These are phyloP conservation scores for Sphagnurus paluster DNA, from an alignment of 1,284 basidiomycete species.

Conservation along the genomic window DNA sequence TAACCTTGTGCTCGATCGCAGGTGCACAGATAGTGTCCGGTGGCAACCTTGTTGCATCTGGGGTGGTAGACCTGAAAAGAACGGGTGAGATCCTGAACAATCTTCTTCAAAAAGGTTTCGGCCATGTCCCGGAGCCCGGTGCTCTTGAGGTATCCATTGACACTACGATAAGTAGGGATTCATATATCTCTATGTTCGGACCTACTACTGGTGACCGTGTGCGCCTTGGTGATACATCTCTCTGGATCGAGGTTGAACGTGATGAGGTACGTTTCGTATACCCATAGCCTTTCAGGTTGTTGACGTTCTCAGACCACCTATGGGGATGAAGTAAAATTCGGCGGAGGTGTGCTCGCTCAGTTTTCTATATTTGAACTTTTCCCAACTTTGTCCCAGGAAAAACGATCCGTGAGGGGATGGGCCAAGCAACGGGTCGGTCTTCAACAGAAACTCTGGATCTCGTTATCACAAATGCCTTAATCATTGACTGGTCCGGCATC, in stretches of 20 bases:
- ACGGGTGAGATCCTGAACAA: conserved; percentile 47
- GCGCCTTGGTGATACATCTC: conserved; percentile 83
- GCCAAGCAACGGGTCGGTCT: conserved; percentile 80
- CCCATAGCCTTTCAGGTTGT: background rate
- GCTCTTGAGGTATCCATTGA: conserved; percentile 48
- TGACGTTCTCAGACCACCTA: conserved; percentile 61
- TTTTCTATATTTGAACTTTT: background rate
- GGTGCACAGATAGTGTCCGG: conserved; percentile 77
- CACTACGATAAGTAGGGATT: conserved; percentile 58
- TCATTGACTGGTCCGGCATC: conserved; percentile 95
- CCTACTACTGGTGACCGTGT: conserved; percentile 92
- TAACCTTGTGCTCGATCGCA: conserved; percentile 80
- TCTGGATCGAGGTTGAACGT: conserved; percentile 93
- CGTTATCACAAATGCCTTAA: conserved; percentile 93
- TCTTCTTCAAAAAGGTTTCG: conserved; percentile 57
- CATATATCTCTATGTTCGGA: conserved; percentile 92
- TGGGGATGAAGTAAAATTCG: conserved; percentile 98
- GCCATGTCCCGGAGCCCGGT: conserved; percentile 61
- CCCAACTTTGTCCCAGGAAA: conserved; percentile 57
- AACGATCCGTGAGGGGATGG: conserved; percentile 95
- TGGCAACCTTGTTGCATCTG: conserved; percentile 77
- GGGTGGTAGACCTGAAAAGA: conserved; percentile 44
- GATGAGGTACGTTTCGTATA: conserved; percentile 61
- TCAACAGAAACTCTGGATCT: conserved; percentile 80
- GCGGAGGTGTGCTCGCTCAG: conserved; percentile 64